phyloP scores from a whole-genome alignment of 371 early-diverging fungal species.

The Gilbertella persicaria region DNA sequence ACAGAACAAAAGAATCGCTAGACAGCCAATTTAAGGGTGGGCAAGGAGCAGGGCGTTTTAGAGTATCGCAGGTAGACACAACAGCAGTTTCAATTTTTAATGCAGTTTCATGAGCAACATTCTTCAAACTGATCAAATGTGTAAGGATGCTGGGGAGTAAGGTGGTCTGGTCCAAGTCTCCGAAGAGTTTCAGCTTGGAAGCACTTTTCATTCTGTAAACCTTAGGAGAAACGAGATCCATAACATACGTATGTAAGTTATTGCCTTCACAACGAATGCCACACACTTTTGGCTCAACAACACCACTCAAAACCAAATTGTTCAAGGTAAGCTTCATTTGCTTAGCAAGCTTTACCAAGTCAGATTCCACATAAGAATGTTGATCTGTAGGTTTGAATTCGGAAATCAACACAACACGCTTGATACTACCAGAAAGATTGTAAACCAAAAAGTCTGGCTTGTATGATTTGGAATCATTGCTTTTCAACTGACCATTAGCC shows the following conservation, averaged over 20 bases:
- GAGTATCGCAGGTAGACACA: too few relatives aligned
- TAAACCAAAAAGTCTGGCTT: conserved; percentile 17
- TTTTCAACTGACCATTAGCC: conserved; percentile 14
- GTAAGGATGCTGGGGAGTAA: too few relatives aligned
- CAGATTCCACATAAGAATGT: conserved; percentile 18
- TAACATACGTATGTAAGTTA: conserved; percentile 7
- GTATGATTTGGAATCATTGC: conserved; percentile 11
- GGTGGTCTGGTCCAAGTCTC: conserved; percentile 10
- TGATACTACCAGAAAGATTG: conserved; percentile 10
- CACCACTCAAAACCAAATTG: conserved; percentile 10
- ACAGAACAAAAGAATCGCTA: too few relatives aligned
- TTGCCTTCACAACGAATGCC: conserved; percentile 13
- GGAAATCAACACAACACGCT: conserved; percentile 14
- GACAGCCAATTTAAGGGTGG: too few relatives aligned
- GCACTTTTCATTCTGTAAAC: conserved; percentile 10
- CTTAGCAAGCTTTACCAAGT: conserved; percentile 13
- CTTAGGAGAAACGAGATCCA: conserved; percentile 16
- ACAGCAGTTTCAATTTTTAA: too few relatives aligned
- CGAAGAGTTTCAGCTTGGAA: conserved; percentile 8
- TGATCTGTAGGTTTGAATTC: conserved; percentile 14
- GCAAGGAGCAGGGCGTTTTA: too few relatives aligned
- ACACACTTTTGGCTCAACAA: conserved; percentile 16
- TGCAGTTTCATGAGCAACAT: too few relatives aligned
- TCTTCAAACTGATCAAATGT: too few relatives aligned
- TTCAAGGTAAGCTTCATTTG: conserved; percentile 15